Evolutionary conservation across 768 basidiomycete species (phyloP).

Genomic region (Amanita fuliginea): DNA sequence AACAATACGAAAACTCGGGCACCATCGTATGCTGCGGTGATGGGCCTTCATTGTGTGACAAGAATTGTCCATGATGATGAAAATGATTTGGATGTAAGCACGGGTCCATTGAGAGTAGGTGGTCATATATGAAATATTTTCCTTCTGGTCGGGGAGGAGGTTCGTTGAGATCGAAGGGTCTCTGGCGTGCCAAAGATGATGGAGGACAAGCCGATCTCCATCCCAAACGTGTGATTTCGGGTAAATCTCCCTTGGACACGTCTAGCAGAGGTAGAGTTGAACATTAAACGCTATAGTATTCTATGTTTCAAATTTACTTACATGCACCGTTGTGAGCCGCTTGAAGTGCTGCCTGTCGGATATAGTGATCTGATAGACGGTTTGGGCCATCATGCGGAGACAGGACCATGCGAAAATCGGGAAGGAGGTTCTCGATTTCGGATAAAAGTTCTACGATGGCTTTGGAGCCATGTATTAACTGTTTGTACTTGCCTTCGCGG

Average conservation of each 20-base stretch:
- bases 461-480: constrained; percentile 21
- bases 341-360: constrained; percentile 18
- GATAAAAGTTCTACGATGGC: constrained; percentile 25
- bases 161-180: constrained; percentile 21
- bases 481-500: constrained; percentile 21
- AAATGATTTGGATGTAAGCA: constrained; percentile 34
- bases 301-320: constrained; percentile 7
- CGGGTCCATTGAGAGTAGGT: constrained; percentile 36
- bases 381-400: constrained; percentile 34
- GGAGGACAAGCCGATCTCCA: constrained; percentile 32
- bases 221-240: constrained; percentile 18
- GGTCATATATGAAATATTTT: constrained; percentile 41
- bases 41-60: constrained; percentile 37
- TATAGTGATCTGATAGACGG: constrained; percentile 22
- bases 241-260: constrained; percentile 20
- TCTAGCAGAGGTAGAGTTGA: constrained; percentile 10
- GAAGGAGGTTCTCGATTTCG: constrained; percentile 27
- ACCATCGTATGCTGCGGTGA: constrained; percentile 28
- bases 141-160: constrained; percentile 19
- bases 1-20: constrained; percentile 43
- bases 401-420: constrained; percentile 34
- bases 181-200: constrained; percentile 24
- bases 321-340: constrained; percentile 18
- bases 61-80: constrained; percentile 41
- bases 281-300: neutral